A percentile compares a stretch with the other conserved stretches of the same genome.
These are phyloP conservation scores for Eremochloa ophiuroides DNA, from an alignment of 176 grass and related monocot species.

Conservation along the genomic window DNA sequence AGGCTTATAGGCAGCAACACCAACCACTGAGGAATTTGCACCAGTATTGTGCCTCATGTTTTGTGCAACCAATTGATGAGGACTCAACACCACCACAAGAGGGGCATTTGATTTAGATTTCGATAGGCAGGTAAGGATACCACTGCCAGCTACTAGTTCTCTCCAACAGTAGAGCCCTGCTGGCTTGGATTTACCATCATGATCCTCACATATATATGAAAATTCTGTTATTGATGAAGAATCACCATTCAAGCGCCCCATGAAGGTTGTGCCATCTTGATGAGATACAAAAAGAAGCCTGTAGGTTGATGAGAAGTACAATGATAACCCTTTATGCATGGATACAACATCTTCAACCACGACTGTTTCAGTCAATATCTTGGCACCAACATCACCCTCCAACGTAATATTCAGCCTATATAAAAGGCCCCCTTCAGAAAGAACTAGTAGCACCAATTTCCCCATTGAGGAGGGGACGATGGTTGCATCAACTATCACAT, in stretches of 20 bases:
- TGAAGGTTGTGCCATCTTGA: conserved; percentile 78
- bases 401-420: conserved; percentile 86
- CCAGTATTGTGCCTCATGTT: conserved; percentile 72
- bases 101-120: conserved; percentile 73
- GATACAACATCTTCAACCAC: conserved; percentile 46
- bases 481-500: conserved; percentile 74
- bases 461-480: conserved; percentile 86
- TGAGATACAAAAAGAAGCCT: conserved; percentile 86
- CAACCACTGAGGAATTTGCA: conserved; percentile 71
- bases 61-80: conserved; percentile 66
- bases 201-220: conserved; percentile 76
- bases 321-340: conserved; percentile 71
- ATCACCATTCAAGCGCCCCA: conserved; percentile 77
- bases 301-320: conserved; percentile 88
- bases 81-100: conserved; percentile 58
- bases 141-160: conserved; percentile 81
- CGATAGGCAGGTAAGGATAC: conserved; percentile 77
- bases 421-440: conserved; percentile 79
- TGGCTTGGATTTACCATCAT: conserved; percentile 72
- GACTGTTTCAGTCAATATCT: conserved; percentile 76
- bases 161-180: conserved; percentile 82
- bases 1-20: conserved; percentile 89
- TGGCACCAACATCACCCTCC: conserved; percentile 77
- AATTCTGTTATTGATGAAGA: conserved; percentile 59
- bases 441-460: conserved; percentile 80